Conservation (phyloP, 1,139 yeast genomes). For the Pichia sp. region DNA sequence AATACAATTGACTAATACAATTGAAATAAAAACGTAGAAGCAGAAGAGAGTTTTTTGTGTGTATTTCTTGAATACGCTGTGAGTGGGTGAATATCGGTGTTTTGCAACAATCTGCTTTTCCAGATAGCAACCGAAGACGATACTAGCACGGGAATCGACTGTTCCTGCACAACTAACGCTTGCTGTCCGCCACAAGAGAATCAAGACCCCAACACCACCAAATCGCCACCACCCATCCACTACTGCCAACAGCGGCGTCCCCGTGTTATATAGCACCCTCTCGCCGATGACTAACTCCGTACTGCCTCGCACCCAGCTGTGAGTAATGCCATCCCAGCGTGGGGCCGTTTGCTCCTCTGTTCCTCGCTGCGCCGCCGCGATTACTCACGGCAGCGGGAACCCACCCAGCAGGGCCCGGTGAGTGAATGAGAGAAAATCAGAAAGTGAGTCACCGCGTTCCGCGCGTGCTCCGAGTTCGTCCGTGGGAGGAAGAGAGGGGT, state of each 20-base stretch:
- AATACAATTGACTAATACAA: neutral
- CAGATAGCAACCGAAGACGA: neutral
- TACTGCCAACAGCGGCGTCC: neutral
- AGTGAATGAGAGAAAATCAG: too few relatives aligned
- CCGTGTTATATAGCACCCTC: neutral
- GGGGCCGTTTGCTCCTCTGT: neutral
- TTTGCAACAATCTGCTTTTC: neutral
- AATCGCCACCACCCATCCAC: neutral
- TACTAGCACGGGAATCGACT: neutral
- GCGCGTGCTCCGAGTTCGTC: too few relatives aligned
- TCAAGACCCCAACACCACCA: neutral
- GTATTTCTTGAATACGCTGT: too few relatives aligned
- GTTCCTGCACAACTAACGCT: neutral
- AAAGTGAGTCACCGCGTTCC: too few relatives aligned
- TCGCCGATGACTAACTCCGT: neutral
- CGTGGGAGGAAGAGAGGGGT: too few relatives aligned
- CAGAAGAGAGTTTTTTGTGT: neutral
- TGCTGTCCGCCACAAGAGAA: neutral
- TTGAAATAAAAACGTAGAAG: slow-evolving; percentile 3
- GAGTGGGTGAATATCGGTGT: neutral
- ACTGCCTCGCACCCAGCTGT: neutral
- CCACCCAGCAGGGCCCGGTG: too few relatives aligned
- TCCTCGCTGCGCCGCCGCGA: too few relatives aligned
- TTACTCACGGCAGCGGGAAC: too few relatives aligned
- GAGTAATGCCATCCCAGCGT: neutral